Evolutionary conservation across 2,329 filamentous ascomycete species (phyloP), one percentile per base, ranked within the genome.

Genomic region (Fusarium solani-melongenae): DNA sequence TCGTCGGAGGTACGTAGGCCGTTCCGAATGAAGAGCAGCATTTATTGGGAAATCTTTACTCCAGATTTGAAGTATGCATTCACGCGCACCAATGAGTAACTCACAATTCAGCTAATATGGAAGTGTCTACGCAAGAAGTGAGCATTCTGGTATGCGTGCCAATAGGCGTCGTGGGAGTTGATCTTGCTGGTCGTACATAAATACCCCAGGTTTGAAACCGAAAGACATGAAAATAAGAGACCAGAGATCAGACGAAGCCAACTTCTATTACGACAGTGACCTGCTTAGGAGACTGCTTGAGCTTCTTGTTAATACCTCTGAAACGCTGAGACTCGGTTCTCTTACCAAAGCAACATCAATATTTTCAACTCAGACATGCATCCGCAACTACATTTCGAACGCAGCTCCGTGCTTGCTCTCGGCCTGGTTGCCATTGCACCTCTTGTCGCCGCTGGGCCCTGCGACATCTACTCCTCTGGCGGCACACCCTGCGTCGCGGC

Each of bases 401-500:
- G 41, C 41, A 46, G 20, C 41, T 46, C 41, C 7, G 7, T 46
- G 41, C 53, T 57, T 10, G 33, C 53, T 22, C 53, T 72, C 2
- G 31, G 64, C 29, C 55, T 72, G 1, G 59, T 24, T 17, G 34
- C 38, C 10, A 39, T 41, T 10, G 69, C 46, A 5, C 58, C 58
- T 9, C 69, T 72, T 7, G 69, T 39, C 14, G 8, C 55, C 1
- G 69, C 69, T 15, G 69, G 56, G 12, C 69, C 69, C 27, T 71
- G 69, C 7, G 69, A 71, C 33, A 69, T 71, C 56, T 71, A 71
- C 36, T 36, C 49, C 6, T 46, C 27, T 2, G 69, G 64, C 8
- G 65, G 65, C 1, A 72, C 69, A 4, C 69, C 69, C 4, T 71
- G 69, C 6, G 69, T 71, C 12, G 69, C 69, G 11, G 69, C 69